These are phyloP conservation scores for Spirogloea muscicola DNA, from an alignment of 139 green algal species.

Conservation along the genomic window DNA sequence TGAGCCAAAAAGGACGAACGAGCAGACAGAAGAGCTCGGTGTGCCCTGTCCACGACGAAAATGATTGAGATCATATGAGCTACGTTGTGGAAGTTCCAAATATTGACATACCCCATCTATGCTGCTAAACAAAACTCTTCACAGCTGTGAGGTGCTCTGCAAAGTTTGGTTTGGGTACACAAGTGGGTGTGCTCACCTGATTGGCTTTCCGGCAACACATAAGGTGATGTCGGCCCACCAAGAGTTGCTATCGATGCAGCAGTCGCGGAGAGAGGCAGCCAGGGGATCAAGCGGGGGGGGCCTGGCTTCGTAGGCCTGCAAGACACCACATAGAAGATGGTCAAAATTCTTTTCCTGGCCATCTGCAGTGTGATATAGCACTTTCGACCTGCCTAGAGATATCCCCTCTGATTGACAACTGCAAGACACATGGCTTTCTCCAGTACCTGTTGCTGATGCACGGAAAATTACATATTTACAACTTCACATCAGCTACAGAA, in stretches of 20 bases:
- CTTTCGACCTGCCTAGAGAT: too few species aligned
- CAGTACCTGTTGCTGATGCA: constrained; percentile 15
- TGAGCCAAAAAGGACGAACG: constrained; percentile 31
- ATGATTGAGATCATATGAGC: too few species aligned
- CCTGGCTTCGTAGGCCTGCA: not conserved
- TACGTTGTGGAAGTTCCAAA: not conserved
- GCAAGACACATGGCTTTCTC: constrained; percentile 8
- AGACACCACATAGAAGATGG: not conserved
- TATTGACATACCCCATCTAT: not conserved
- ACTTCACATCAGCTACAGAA: too few species aligned
- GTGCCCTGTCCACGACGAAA: not conserved
- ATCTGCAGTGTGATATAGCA: too few species aligned
- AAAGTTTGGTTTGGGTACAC: too few species aligned
- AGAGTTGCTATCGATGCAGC: not conserved
- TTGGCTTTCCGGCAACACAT: not conserved
- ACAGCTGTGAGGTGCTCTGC: too few species aligned
- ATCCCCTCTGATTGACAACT: too few species aligned
- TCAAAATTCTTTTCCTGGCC: not conserved
- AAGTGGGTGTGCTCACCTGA: not conserved
- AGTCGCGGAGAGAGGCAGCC: not conserved
- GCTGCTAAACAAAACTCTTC: too few species aligned
- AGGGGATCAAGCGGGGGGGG: constrained; percentile 7
- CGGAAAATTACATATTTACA: too few species aligned
- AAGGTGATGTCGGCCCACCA: constrained; percentile 33
- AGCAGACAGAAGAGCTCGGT: constrained; percentile 29